A percentile compares a stretch with the other conserved stretches of the same genome.
phyloP scores from a whole-genome alignment of 2,329 filamentous ascomycete species.

The Aspergillus glaucus region DNA sequence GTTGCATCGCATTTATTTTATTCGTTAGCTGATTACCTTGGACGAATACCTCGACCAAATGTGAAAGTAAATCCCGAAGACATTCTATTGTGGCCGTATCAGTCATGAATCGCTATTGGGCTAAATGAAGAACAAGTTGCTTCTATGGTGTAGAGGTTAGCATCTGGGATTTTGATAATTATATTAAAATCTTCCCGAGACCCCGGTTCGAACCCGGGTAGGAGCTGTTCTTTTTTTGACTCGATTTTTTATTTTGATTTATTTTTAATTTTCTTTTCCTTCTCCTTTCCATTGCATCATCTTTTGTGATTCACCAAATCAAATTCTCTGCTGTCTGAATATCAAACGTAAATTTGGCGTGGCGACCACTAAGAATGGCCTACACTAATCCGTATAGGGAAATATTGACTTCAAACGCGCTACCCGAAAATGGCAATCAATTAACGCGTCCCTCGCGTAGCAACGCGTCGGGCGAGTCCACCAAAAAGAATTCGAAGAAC shows the following conservation, averaged over 20 bases:
- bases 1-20: too few relatives aligned
- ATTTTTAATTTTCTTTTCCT: neutral
- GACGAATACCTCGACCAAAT: too few relatives aligned
- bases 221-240: neutral
- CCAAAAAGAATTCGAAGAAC: slow-evolving; percentile 7
- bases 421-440: slow-evolving; percentile 22
- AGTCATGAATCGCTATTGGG: too few relatives aligned
- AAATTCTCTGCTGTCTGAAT: neutral
- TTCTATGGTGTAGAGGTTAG: neutral
- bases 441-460: slow-evolving; percentile 27
- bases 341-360: neutral
- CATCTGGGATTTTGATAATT: neutral
- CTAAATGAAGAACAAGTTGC: neutral
- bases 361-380: neutral
- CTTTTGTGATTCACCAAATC: neutral
- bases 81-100: too few relatives aligned
- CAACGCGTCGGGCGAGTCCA: slow-evolving; percentile 17
- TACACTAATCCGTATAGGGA: neutral
- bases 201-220: neutral
- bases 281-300: neutral
- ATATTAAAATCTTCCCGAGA: neutral
- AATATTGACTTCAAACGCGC: slow-evolving; percentile 8
- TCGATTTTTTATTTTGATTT: neutral
- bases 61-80: too few relatives aligned
- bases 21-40: too few relatives aligned